Base-by-base conservation (phyloP, 805 yeast species). In the Lipomyces kockii region DNA sequence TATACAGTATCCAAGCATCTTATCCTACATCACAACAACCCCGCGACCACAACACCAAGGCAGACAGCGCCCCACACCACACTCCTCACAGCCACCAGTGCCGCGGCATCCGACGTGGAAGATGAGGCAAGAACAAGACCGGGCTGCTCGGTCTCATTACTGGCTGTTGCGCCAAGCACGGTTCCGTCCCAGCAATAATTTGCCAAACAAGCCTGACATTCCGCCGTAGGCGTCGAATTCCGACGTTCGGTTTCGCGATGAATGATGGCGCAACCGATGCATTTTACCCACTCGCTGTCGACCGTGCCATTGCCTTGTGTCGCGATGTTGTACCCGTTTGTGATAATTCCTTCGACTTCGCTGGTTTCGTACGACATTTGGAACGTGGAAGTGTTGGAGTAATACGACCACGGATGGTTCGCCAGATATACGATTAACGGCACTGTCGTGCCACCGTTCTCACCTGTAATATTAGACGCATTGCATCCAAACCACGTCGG, bases 401-500 rank as follows among this genome's bases (percentile, higher is more conserved):
- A 80, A 76, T 77, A 88, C 49, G 88, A 80, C 77, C 84, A 86
- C 49, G 90, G 89, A 64, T 90, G 78, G 77, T 92, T 91, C 46
- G 94, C 92, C 69, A 86, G 83, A 76, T 89, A 91, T n/a, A 91
- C 86, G 55, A 91, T 82, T 66, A 91, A 81, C 1, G 97, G 97
- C 34, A 93, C 92, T 53, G 82, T 37, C 7, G 75, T 75, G 20
- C 76, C 75, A 51, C 76, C 80, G 56, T 81, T 76, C 67, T 88
- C 80, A 17, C 77, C 79, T 7, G 92, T 86, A 75, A 88, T 65
- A 74, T 90, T 89, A 0, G 78, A 71, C 3, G 90, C 83, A 75
- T 89, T 84, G 78, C 97, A 91, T 43, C 97, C 97, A 76, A 92
- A 92, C 80, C 92, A 91, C 0, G 89, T 83, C 61, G 97, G 97